Evolutionary conservation across 2,329 filamentous ascomycete species (phyloP), one percentile per base, ranked within the genome.

Genomic region (Curvularia sp.): DNA sequence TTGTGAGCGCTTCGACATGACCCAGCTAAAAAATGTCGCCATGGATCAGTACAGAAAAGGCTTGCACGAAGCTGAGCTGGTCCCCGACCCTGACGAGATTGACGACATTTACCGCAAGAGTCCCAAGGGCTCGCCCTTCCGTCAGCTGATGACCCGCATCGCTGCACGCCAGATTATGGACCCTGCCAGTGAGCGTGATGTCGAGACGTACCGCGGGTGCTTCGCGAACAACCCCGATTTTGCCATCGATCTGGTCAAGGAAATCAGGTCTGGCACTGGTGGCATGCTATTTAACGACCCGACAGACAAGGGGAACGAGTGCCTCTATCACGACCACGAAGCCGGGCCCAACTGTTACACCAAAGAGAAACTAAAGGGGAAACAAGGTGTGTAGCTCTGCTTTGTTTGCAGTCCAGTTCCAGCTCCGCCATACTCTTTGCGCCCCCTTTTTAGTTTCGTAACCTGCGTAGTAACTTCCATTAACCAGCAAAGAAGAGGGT

Each of bases 161-260:
- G 83, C 83, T n/a, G 83, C 83, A 4, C 75, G 83, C 25, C 83
- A 85, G 71, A 83, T 85, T 59, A 85, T 85, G 83, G 83, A 84
- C 62, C 82, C 83, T 0, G 81, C 80, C 28, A 80, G 74, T 53
- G 77, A 83, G 41, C 79, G 80, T 55, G 78, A 83, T 66, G 79
- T 82, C 3, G 77, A 80, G 25, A 78, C 76, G 3, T 85, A 85
- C 63, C 78, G 79, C 36, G 73, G 75, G 39, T 84, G 82, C 64
- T 83, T 85, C 67, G 76, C 79, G 28, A 72, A 76, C 59, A 82
- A 79, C 61, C 74, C 82, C 1, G 80, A 83, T 56, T 85, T 85
- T 53, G 82, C 82, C 10, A 72, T 85, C 34, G 82, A 84, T 48
- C 78, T 85, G 53, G 76, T 85, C 65, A 83, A 81, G 58, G 81